phyloP scores from a whole-genome alignment of 164 flowering plant species.

The Kingdonia uniflora region DNA sequence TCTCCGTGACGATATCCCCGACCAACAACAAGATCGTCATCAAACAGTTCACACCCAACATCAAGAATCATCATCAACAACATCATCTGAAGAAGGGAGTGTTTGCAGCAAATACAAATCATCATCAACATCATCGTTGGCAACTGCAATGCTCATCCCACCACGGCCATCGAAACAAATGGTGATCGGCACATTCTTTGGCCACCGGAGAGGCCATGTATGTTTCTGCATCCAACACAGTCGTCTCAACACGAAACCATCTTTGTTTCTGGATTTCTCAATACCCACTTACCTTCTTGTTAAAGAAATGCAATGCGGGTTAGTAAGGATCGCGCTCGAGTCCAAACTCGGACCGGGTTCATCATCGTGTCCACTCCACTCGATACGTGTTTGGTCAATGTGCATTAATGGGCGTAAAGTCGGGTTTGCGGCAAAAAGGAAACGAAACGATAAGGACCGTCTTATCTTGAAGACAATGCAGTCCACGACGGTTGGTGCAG shows the following conservation, averaged over 20 bases:
- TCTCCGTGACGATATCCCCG: constrained; percentile 29
- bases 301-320: constrained; percentile 61
- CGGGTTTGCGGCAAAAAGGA: constrained; percentile 50
- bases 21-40: background rate
- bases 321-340: constrained; percentile 71
- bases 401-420: constrained; percentile 57
- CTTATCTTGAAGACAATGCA: constrained; percentile 53
- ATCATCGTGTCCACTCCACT: constrained; percentile 34
- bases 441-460: constrained; percentile 26
- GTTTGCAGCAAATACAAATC: constrained; percentile 5
- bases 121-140: background rate
- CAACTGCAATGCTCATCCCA: constrained; percentile 3
- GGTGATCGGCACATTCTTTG: constrained; percentile 77
- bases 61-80: constrained; percentile 4
- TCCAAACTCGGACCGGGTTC: constrained; percentile 24
- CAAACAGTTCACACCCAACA: background rate
- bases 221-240: constrained; percentile 70
- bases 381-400: constrained; percentile 63
- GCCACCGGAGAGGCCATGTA: constrained; percentile 52
- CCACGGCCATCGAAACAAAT: constrained; percentile 55
- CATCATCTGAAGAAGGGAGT: constrained; percentile 6
- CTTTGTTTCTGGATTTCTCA: constrained; percentile 63
- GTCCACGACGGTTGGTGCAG: constrained; percentile 66
- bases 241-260: constrained; percentile 38
- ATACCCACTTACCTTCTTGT: constrained; percentile 47